These are phyloP conservation scores for Sclerotiophoma versabilis DNA, from an alignment of 2,329 filamentous ascomycete genomes.

Conservation along the genomic window DNA sequence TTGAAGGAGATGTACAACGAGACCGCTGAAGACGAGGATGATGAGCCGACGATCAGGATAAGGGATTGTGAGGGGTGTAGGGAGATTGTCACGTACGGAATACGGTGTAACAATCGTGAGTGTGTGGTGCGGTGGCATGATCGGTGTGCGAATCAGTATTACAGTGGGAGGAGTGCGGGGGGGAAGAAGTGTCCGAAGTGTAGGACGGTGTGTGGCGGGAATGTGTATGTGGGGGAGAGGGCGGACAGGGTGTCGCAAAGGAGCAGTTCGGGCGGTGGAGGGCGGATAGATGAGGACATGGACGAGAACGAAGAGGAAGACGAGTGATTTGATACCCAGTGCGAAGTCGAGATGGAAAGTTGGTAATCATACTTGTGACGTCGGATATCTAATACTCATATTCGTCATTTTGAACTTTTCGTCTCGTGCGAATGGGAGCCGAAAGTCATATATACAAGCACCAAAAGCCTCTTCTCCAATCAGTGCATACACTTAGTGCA, in stretches of 20 bases:
- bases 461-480: background rate
- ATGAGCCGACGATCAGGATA: constrained; percentile 65
- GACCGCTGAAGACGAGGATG: constrained; percentile 62
- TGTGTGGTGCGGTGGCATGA: constrained; percentile 46
- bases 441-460: constrained; percentile 22
- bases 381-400: background rate
- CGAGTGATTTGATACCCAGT: constrained; percentile 13
- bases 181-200: constrained; percentile 43
- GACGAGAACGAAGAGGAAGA: constrained; percentile 19
- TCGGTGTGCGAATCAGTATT: constrained; percentile 43
- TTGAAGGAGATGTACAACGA: constrained; percentile 86
- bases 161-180: constrained; percentile 23
- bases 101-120: constrained; percentile 38
- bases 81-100: constrained; percentile 79
- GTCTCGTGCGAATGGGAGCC: background rate
- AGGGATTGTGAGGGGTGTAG: constrained; percentile 89
- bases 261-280: constrained; percentile 13
- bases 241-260: constrained; percentile 27
- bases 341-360: background rate
- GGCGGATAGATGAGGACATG: constrained; percentile 4
- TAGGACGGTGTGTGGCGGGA: constrained; percentile 37
- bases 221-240: constrained; percentile 61
- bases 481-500: constrained; percentile 20
- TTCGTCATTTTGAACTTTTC: constrained; percentile 4
- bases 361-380: background rate